A percentile compares a stretch with the other conserved stretches of the same genome.
Conservation (phyloP, 345 rosid species). For the Nephelium lappaceum region DNA sequence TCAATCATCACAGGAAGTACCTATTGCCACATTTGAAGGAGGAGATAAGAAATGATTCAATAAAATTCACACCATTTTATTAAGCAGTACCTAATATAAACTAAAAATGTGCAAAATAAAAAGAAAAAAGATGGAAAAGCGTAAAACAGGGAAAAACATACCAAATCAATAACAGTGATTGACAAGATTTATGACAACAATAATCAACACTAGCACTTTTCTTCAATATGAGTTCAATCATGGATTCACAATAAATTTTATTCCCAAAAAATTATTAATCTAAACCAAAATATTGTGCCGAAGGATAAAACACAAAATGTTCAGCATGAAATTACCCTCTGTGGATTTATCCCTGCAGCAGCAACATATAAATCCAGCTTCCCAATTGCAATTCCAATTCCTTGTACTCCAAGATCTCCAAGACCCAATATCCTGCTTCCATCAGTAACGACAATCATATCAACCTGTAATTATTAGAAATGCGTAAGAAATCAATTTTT, state of each 20-base stretch:
- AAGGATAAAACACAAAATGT: background rate
- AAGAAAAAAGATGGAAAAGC: constrained; percentile 1
- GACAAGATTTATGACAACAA: background rate
- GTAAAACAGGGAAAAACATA: constrained; percentile 3
- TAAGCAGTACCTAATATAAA: constrained; percentile 13
- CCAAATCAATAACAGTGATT: background rate
- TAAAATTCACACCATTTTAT: background rate
- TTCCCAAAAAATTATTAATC: background rate
- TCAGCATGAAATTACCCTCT: constrained; percentile 58
- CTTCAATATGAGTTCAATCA: background rate
- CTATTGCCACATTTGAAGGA: constrained; percentile 38
- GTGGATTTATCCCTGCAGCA: constrained; percentile 99
- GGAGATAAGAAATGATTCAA: constrained; percentile 5
- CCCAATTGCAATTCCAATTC: constrained; percentile 94
- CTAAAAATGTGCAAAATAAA: background rate
- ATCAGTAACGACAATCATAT: constrained; percentile 99
- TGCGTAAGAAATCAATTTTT: background rate
- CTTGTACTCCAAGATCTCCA: constrained; percentile 98
- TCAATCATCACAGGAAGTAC: constrained; percentile 99
- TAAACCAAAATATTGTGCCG: background rate
- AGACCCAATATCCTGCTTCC: constrained; percentile 99
- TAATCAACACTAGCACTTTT: background rate
- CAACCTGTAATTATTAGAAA: constrained; percentile 59
- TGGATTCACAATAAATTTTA: background rate
- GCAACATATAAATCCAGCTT: constrained; percentile 97